Evolutionary conservation across 176 grass and related monocot species (phyloP), one percentile per base, ranked within the genome.

Genomic region (Carex littledalei): DNA sequence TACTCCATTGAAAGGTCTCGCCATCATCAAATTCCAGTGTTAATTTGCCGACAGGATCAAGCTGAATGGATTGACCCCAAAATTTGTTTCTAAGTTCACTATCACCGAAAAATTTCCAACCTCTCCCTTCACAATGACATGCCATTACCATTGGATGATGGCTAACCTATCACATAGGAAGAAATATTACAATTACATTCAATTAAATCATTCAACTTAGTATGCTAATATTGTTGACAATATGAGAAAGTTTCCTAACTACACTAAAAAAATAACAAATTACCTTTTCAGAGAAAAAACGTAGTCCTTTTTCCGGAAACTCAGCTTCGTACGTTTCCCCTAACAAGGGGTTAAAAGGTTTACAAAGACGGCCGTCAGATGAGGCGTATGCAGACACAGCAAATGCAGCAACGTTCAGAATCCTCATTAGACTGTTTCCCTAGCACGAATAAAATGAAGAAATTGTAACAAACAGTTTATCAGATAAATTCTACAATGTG

Each of bases 321-420:
- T 97, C 92, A 81, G 92, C 94, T 94, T 97, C 94, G 17, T 94
- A 97, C 8, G 94, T 97, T 82, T 97, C 94, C 67, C 94, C 94
- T 86, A 97, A 86, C 64, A 97, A 86, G 81, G 94, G 94, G 86
- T 97, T 97, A 81, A 97, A 97, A 84, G 94, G 94, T 88, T 97
- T 97, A 76, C 94, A 94, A 32, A 84, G 92, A 5, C 94, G 92
- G 29, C 77, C 79, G 82, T 91, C 92, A 50, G 88, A 94, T 74
- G 94, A 97, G 56, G 92, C 90, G 86, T 97, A 97, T 82, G 91
- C 94, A 71, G 94, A 94, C 63, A 97, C 80, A n/a, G 92, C 92
- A 91, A 97, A 97, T 20, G 94, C 94, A 86, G 94, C 92, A 85
- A 97, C 85, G 67, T 92, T 89, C 52, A 94, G 63, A 91, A 91